Evolutionary conservation across 805 yeast genomes (phyloP).

Genomic region (Metschnikowia dekortorum): DNA sequence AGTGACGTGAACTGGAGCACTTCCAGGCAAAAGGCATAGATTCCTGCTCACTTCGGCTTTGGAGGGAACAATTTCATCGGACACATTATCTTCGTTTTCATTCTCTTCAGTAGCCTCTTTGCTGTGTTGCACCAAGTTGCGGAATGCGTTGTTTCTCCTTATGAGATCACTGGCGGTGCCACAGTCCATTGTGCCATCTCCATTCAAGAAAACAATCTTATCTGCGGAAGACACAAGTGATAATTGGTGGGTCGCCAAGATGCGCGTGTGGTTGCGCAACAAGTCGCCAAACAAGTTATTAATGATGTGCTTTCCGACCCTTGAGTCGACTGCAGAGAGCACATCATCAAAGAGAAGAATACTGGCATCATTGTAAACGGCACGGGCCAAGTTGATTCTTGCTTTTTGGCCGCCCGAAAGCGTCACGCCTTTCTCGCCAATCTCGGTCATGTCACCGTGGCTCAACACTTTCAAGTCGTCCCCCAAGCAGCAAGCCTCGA

Average conservation of each 20-base stretch:
- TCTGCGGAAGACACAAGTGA: conserved; percentile 37
- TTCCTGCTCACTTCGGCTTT: conserved; percentile 3
- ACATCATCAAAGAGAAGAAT: conserved; percentile 40
- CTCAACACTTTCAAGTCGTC: conserved; percentile 34
- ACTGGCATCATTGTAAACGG: conserved; percentile 32
- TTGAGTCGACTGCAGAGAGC: conserved; percentile 41
- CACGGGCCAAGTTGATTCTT: conserved; percentile 42
- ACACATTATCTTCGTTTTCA: conserved; percentile 26
- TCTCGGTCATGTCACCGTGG: conserved; percentile 38
- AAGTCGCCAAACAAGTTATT: conserved; percentile 32
- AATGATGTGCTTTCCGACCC: conserved; percentile 40
- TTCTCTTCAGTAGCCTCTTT: conserved; percentile 21
- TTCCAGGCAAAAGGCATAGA: conserved; percentile 9
- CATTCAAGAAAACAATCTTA: conserved; percentile 34
- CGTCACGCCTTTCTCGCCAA: conserved; percentile 43
- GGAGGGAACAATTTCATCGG: conserved; percentile 3
- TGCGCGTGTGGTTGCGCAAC: conserved; percentile 29
- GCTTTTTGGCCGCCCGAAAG: conserved; percentile 46
- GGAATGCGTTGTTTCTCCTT: conserved; percentile 42
- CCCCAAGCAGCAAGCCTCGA: conserved; percentile 37
- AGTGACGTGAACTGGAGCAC: neutral
- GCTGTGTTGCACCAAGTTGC: conserved; percentile 47
- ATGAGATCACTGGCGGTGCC: conserved; percentile 32
- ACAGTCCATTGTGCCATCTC: conserved; percentile 38
- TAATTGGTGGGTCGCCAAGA: conserved; percentile 43